Evolutionary conservation across 768 basidiomycete genomes (phyloP).

Genomic region (Termitomyces sp.): DNA sequence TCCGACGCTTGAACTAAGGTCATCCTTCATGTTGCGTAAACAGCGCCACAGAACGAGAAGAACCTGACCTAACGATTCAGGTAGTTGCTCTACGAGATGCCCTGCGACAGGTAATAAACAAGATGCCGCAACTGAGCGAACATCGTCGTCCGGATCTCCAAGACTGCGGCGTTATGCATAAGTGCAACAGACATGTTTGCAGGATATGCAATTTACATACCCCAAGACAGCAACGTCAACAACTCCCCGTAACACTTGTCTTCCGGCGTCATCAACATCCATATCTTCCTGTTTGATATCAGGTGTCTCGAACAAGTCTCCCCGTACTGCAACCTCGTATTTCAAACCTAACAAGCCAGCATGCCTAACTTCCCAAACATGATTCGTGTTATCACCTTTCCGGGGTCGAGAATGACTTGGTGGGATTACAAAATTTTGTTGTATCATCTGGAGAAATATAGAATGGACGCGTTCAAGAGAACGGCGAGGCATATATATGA

Average conservation of each 20-base stretch:
- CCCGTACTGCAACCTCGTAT: constrained; percentile 94
- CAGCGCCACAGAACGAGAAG: constrained; percentile 89
- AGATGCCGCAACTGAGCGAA: constrained; percentile 90
- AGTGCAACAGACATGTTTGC: neutral
- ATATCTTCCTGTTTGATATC: constrained; percentile 27
- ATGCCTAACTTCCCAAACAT: constrained; percentile 96
- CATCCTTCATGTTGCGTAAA: constrained; percentile 90
- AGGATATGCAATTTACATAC: constrained; percentile 40
- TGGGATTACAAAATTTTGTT: constrained; percentile 67
- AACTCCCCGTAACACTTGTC: constrained; percentile 67
- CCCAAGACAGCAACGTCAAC: constrained; percentile 90
- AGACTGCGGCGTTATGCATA: constrained; percentile 43
- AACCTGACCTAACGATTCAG: constrained; percentile 65
- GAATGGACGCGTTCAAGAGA: constrained; percentile 78
- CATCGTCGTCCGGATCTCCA: constrained; percentile 90
- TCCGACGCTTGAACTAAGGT: constrained; percentile 92
- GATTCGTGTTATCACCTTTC: constrained; percentile 38
- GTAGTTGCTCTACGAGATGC: constrained; percentile 71
- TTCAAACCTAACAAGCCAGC: constrained; percentile 97
- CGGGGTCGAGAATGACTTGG: constrained; percentile 23
- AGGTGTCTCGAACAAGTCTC: constrained; percentile 63
- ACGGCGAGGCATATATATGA: constrained; percentile 82
- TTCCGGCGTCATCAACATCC: constrained; percentile 35
- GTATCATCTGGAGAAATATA: constrained; percentile 88
- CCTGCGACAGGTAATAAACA: constrained; percentile 86